A percentile compares a stretch with the other conserved stretches of the same genome.
Conservation (phyloP, 495 filamentous ascomycete species). For the Saxispiralis lemnorum region DNA sequence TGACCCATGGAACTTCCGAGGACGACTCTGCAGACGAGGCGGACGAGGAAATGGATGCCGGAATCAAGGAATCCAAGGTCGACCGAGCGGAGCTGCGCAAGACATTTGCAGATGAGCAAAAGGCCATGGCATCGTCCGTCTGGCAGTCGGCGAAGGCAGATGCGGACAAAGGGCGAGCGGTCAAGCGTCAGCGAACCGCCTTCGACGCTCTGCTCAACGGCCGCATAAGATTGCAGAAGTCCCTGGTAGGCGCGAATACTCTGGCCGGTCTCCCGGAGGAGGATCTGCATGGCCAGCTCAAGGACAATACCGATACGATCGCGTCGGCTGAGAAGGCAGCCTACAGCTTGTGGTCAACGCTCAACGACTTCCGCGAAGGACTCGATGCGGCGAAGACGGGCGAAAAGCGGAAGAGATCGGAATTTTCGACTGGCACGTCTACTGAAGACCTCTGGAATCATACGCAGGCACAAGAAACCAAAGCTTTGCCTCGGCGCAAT, state of each 20-base stretch:
- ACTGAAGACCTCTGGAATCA: constrained; percentile 49
- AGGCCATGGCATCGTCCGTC: constrained; percentile 47
- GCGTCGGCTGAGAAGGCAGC: constrained; percentile 77
- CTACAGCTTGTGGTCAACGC: constrained; percentile 65
- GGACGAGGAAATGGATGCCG: constrained; percentile 14
- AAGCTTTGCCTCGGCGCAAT: constrained; percentile 32
- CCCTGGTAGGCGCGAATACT: constrained; percentile 62
- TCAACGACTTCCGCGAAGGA: constrained; percentile 52
- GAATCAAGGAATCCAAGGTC: constrained; percentile 17
- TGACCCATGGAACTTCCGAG: constrained; percentile 20
- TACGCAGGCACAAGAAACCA: constrained; percentile 48
- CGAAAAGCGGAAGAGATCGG: constrained; percentile 30
- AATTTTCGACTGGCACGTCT: constrained; percentile 31
- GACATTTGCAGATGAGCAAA: constrained; percentile 56
- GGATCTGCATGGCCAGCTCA: background rate
- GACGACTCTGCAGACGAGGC: constrained; percentile 26
- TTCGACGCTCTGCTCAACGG: constrained; percentile 79
- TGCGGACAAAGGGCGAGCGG: constrained; percentile 65
- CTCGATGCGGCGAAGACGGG: constrained; percentile 40
- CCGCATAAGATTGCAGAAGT: constrained; percentile 81
- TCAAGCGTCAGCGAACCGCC: constrained; percentile 62
- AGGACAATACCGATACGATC: constrained; percentile 25
- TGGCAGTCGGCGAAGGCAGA: constrained; percentile 61
- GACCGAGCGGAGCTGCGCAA: constrained; percentile 42
- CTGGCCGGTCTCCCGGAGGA: constrained; percentile 28